Evolutionary conservation across 2,329 filamentous ascomycete genomes (phyloP), one percentile per base, ranked within the genome.

Genomic region (Truncatella angustata): DNA sequence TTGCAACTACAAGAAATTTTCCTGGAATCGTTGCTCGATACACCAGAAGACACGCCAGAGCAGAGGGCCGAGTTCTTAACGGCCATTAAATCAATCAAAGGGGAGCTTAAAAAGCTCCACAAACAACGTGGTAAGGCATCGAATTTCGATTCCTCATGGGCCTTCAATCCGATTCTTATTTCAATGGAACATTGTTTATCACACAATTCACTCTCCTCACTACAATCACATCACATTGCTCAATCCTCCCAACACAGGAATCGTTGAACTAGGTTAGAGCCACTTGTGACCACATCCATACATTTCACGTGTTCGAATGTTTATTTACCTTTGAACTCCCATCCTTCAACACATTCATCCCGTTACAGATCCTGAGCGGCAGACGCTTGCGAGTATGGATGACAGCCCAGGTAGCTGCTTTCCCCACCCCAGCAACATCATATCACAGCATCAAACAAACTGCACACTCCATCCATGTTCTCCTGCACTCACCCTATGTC

Each of bases 1-100:
- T 34, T 56, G 21, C 18, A 42, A 5, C 7, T 58, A 12, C 46
- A 54, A 26, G 21, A 53, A 34, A 53, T 53, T 23, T 28, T 54
- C 4, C 53, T 56, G 12, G 43, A 45, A 18, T 56, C 55, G 6
- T 43, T 56, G 14, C 18, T 16, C 2, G 52, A 39, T 23, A 37
- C 46, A 9, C 4, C 20, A 14, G 49, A 53, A 12, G 55, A 55
- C 42, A 56, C 52, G 14, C 37, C 50, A 5, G 28, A 28, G 7
- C 23, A 42, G 12, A 44, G 50, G 20, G 45, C 50, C 28, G 53
- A 53, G 32, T 20, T 55, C 39, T 16, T 53, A 42, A 32, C 32
- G 24, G 37, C 30, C 12, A 54, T 55, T 37, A 16, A 34, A 11
- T 24, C 26, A n/a, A 9, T 53, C 20, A 26, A 46, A 35, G 23